Percentiles rank a stretch among this genome's conserved stretches.
These are phyloP conservation scores for Penicillium sp. DNA, from an alignment of 2,329 filamentous ascomycete genomes.

Conservation along the genomic window DNA sequence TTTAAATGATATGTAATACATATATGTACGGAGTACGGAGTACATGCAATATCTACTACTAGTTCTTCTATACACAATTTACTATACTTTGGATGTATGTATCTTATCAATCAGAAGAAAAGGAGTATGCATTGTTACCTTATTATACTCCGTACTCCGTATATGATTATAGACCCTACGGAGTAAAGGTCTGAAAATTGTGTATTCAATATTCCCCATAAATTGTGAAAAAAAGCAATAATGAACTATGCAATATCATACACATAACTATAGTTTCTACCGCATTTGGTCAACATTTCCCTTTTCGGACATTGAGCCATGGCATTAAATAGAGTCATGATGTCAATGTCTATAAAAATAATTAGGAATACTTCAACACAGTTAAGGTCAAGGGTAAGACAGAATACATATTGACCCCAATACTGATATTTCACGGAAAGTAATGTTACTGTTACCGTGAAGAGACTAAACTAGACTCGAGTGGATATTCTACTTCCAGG, in stretches of 20 bases:
- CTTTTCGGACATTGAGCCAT: not conserved
- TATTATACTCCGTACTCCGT: too few relatives aligned
- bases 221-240: not conserved
- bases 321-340: constrained; percentile 18
- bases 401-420: not conserved
- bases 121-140: too few relatives aligned
- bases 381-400: not conserved
- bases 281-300: not conserved
- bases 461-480: constrained; percentile 22
- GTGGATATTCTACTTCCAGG: constrained; percentile 30
- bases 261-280: not conserved
- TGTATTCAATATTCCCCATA: not conserved
- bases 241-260: not conserved
- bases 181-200: not conserved
- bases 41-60: too few relatives aligned
- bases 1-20: too few relatives aligned
- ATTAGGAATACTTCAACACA: not conserved
- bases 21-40: too few relatives aligned
- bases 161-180: not conserved
- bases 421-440: not conserved
- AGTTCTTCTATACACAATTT: not conserved
- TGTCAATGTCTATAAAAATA: constrained; percentile 16
- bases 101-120: not conserved
- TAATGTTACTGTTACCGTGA: constrained; percentile 23
- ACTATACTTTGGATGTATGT: not conserved